Conservation (phyloP, 2,329 filamentous ascomycete species). For the Paecilomyces niveus region DNA sequence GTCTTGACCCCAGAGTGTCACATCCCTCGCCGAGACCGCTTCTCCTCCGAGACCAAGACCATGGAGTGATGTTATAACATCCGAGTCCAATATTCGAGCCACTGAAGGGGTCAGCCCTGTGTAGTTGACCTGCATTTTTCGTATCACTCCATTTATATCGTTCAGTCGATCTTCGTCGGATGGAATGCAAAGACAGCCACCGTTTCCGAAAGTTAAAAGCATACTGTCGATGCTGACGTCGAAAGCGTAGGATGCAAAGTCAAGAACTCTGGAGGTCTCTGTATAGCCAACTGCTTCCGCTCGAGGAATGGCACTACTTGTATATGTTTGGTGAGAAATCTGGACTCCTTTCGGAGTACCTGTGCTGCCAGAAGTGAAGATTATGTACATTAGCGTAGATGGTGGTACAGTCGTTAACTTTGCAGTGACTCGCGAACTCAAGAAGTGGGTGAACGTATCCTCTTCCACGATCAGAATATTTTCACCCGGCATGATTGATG, state of each 20-base stretch:
- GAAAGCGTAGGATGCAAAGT: constrained; percentile 45
- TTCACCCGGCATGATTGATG: constrained; percentile 23
- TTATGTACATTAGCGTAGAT: constrained; percentile 47
- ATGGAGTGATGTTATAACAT: constrained; percentile 36
- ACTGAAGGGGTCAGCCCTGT: constrained; percentile 55
- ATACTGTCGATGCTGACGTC: constrained; percentile 46
- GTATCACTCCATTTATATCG: constrained; percentile 45
- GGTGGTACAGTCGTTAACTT: constrained; percentile 18
- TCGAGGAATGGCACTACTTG: constrained; percentile 49
- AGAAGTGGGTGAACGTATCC: constrained; percentile 3
- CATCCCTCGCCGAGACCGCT: constrained; percentile 33
- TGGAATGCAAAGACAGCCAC: constrained; percentile 55
- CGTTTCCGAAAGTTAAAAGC: constrained; percentile 48
- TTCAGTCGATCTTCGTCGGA: constrained; percentile 42
- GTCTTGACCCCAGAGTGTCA: constrained; percentile 13
- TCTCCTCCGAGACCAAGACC: constrained; percentile 22
- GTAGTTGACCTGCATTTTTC: constrained; percentile 46
- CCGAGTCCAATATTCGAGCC: constrained; percentile 40
- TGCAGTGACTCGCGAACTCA: constrained; percentile 3
- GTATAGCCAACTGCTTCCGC: constrained; percentile 45
- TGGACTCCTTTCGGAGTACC: constrained; percentile 51
- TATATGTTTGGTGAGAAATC: constrained; percentile 54
- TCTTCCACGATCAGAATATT: not conserved
- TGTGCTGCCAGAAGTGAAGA: constrained; percentile 54
- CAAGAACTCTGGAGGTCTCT: constrained; percentile 52